These are phyloP conservation scores for Arthromyces matolae DNA, from an alignment of 768 basidiomycete species.

Conservation along the genomic window DNA sequence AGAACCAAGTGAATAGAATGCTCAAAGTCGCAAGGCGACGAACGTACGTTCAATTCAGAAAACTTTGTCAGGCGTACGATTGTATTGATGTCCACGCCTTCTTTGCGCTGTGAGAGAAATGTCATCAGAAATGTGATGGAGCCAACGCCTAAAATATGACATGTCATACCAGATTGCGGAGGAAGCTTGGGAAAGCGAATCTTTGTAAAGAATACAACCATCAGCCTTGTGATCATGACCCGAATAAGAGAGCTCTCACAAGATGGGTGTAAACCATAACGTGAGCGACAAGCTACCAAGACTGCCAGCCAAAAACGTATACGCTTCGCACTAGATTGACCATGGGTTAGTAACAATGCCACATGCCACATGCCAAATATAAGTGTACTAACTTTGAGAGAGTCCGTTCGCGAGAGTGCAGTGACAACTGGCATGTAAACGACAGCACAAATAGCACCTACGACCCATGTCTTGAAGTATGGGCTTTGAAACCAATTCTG, in stretches of 20 bases:
- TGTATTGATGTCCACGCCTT: slow-evolving; percentile 62
- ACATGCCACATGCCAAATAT: slow-evolving; percentile 1
- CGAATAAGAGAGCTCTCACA: slow-evolving; percentile 41
- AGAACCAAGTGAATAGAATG: neutral
- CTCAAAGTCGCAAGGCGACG: neutral
- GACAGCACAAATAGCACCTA: slow-evolving; percentile 59
- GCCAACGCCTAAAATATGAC: neutral
- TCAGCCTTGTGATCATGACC: slow-evolving; percentile 8
- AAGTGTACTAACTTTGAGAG: slow-evolving; percentile 46
- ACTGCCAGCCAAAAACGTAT: slow-evolving; percentile 65
- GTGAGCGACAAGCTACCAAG: slow-evolving; percentile 68
- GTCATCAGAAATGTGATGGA: neutral
- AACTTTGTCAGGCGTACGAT: slow-evolving; percentile 75
- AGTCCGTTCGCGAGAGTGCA: slow-evolving; percentile 55
- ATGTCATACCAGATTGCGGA: slow-evolving; percentile 51
- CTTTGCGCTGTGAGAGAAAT: slow-evolving; percentile 39
- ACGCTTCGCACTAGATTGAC: slow-evolving; percentile 59
- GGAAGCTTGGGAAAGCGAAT: slow-evolving; percentile 65
- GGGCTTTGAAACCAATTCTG: slow-evolving; percentile 74
- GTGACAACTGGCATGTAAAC: slow-evolving; percentile 70
- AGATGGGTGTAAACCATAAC: slow-evolving; percentile 67
- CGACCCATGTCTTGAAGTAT: slow-evolving; percentile 73
- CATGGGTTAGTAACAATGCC: slow-evolving; percentile 5
- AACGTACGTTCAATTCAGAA: slow-evolving; percentile 75
- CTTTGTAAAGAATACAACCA: slow-evolving; percentile 46